These are phyloP conservation scores for Mycena vitilis DNA, from an alignment of 768 basidiomycete genomes.

Conservation along the genomic window DNA sequence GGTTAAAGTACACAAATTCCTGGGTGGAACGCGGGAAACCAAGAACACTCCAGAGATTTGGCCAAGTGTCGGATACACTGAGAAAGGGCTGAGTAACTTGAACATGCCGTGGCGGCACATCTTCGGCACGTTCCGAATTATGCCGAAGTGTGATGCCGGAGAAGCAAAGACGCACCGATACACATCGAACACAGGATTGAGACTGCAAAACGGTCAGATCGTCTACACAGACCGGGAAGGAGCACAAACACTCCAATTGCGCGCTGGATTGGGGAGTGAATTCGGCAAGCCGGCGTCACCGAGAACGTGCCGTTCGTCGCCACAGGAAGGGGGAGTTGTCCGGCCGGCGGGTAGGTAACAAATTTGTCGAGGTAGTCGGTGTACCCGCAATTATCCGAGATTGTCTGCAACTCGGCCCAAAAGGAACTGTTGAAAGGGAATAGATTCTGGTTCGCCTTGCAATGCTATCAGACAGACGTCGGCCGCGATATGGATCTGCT, in stretches of 20 bases:
- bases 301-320: slow-evolving; percentile 55
- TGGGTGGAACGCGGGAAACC: slow-evolving; percentile 76
- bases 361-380: slow-evolving; percentile 69
- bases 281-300: slow-evolving; percentile 53
- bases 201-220: slow-evolving; percentile 34
- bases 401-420: slow-evolving; percentile 62
- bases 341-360: slow-evolving; percentile 73
- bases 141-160: background rate
- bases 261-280: slow-evolving; percentile 62
- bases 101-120: background rate
- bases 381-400: slow-evolving; percentile 68
- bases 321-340: slow-evolving; percentile 71
- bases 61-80: slow-evolving; percentile 65
- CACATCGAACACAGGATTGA: slow-evolving; percentile 68
- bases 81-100: slow-evolving; percentile 3
- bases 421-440: slow-evolving; percentile 71
- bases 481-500: slow-evolving; percentile 9
- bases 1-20: slow-evolving; percentile 67
- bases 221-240: background rate
- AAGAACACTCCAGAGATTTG: slow-evolving; percentile 67
- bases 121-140: background rate
- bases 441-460: slow-evolving; percentile 64
- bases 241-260: slow-evolving; percentile 57
- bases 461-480: slow-evolving; percentile 1
- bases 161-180: slow-evolving; percentile 51